Conservation (phyloP, 768 basidiomycete genomes). For the Fomitopsis pulvina region DNA sequence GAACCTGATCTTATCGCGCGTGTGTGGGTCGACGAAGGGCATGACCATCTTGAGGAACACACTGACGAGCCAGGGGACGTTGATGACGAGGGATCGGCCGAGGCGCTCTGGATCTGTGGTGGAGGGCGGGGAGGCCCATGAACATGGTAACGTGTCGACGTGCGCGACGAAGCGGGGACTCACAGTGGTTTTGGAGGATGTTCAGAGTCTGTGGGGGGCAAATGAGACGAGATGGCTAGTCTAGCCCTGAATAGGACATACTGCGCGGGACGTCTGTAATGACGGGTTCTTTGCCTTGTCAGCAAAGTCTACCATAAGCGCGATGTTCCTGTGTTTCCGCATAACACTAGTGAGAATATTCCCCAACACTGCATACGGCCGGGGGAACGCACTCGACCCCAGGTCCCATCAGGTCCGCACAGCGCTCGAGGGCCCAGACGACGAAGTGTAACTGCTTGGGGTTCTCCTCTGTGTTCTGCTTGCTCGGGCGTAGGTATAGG, state of each 20-base stretch:
- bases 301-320: conserved; percentile 71
- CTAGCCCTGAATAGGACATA: conserved; percentile 15
- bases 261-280: conserved; percentile 29
- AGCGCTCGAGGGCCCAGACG: conserved; percentile 74
- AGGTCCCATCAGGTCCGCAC: conserved; percentile 70
- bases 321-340: conserved; percentile 42
- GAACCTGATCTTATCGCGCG: conserved; percentile 68
- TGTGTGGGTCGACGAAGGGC: conserved; percentile 81
- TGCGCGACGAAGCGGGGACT: background rate
- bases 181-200: conserved; percentile 70
- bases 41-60: conserved; percentile 73
- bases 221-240: background rate
- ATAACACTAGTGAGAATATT: background rate
- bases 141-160: no score
- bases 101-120: conserved; percentile 67
- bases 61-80: conserved; percentile 74
- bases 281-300: conserved; percentile 59
- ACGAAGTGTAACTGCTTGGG: conserved; percentile 64
- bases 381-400: conserved; percentile 63
- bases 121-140: background rate
- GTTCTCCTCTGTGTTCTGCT: conserved; percentile 73
- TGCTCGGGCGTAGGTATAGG: conserved; percentile 59
- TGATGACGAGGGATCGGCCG: conserved; percentile 63
- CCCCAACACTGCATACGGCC: background rate
- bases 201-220: conserved; percentile 21